Percentiles rank a stretch among this genome's conserved stretches.
Conservation (phyloP, 1,139 yeast species). For the Nakaseomyces uthaithaninus region DNA sequence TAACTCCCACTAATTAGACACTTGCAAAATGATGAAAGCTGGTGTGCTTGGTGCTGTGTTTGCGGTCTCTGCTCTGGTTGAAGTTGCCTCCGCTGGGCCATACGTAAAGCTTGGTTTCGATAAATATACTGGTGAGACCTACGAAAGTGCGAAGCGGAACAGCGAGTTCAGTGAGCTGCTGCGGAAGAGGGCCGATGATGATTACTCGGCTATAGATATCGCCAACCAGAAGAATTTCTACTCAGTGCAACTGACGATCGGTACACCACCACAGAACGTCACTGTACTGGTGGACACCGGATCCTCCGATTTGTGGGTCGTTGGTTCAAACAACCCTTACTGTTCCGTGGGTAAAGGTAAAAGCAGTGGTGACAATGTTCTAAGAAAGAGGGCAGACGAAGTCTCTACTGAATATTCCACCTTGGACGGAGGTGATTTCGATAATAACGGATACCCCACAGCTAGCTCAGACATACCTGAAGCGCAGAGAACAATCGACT, state of each 20-base stretch:
- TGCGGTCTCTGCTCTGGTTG: background rate
- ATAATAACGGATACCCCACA: constrained; percentile 1
- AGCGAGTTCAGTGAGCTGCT: background rate
- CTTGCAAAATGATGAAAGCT: background rate
- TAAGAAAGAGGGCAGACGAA: background rate
- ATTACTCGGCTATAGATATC: background rate
- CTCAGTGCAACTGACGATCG: constrained; percentile 34
- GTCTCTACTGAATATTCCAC: background rate
- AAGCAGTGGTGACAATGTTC: background rate
- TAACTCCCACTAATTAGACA: background rate
- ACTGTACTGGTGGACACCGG: constrained; percentile 61
- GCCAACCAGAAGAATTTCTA: constrained; percentile 25
- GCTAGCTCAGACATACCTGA: constrained; percentile 2
- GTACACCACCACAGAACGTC: constrained; percentile 47
- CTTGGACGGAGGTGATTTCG: background rate
- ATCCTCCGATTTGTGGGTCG: constrained; percentile 64
- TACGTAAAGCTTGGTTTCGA: constrained; percentile 1
- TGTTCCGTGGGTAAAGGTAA: no score
- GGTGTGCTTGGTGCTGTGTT: constrained; percentile 2
- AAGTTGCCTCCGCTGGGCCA: background rate
- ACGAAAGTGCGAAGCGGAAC: background rate
- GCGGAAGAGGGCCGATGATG: constrained; percentile 1
- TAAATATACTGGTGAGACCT: constrained; percentile 1
- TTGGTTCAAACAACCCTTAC: constrained; percentile 22
- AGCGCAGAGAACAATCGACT: background rate